Conservation (phyloP, 2,329 filamentous ascomycete genomes). For the Venturia carpophila region DNA sequence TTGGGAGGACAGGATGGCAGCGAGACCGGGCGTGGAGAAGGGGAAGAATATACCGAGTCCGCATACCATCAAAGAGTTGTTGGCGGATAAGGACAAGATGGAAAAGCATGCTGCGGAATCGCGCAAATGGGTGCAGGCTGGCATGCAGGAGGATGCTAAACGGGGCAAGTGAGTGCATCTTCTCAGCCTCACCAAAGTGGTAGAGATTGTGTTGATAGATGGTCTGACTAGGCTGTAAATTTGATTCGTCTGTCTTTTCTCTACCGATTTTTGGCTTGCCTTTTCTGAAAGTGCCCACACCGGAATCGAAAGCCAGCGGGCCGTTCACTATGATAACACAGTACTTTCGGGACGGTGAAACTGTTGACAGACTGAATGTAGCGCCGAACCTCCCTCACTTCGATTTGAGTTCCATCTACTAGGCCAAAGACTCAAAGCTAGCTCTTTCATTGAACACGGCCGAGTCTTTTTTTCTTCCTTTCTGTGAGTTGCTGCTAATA, state of each 20-base stretch:
- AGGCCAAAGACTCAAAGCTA: no score
- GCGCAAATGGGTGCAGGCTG: constrained; percentile 58
- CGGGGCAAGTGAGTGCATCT: not conserved
- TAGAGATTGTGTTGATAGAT: not conserved
- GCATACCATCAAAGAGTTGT: constrained; percentile 53
- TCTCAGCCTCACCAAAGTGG: not conserved
- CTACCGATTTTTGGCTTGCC: not conserved
- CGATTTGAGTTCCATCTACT: no score
- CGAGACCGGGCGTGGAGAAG: constrained; percentile 64
- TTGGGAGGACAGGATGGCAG: constrained; percentile 66
- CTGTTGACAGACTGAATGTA: no score
- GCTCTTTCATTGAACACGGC: no score
- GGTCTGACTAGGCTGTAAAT: not conserved
- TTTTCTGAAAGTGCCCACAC: no score
- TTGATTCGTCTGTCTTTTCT: not conserved
- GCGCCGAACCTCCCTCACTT: no score
- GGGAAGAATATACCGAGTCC: constrained; percentile 63
- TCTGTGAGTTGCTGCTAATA: no score
- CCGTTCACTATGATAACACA: no score
- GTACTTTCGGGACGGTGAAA: no score
- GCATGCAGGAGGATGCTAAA: constrained; percentile 60
- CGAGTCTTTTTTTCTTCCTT: no score
- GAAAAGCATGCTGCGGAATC: constrained; percentile 48
- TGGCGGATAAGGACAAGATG: constrained; percentile 49
- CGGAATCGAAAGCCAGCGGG: no score